A percentile compares a stretch with the other conserved stretches of the same genome.
Evolutionary conservation across 768 basidiomycete genomes (phyloP).

Genomic region (Mrakia frigida): DNA sequence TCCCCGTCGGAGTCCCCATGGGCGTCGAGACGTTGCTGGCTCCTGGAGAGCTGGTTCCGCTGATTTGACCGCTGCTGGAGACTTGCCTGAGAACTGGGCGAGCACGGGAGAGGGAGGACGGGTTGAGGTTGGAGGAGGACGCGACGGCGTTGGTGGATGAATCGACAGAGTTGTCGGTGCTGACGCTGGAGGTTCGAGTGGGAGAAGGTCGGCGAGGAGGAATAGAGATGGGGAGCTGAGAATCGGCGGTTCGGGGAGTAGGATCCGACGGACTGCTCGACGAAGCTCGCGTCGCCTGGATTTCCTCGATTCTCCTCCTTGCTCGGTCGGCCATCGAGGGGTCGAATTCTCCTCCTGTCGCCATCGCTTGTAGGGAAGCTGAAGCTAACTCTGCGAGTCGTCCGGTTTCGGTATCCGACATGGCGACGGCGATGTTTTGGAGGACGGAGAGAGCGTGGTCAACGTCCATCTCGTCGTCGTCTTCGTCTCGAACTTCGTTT

Average conservation of each 20-base stretch:
- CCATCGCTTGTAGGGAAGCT: constrained; percentile 14
- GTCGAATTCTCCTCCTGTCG: not conserved
- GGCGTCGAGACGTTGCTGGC: constrained; percentile 42
- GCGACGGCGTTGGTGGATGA: not conserved
- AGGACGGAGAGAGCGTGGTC: constrained; percentile 25
- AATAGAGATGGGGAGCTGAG: not conserved
- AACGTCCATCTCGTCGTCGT: constrained; percentile 34
- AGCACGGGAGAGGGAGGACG: not conserved
- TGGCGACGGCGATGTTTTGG: not conserved
- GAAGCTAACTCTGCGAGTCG: constrained; percentile 23
- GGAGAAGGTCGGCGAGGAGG: constrained; percentile 12
- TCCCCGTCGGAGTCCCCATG: constrained; percentile 40
- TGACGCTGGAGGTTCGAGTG: constrained; percentile 1
- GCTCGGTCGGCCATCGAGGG: not conserved
- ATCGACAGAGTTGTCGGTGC: constrained; percentile 16
- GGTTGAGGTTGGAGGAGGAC: not conserved
- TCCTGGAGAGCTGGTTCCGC: constrained; percentile 36
- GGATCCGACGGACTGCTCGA: constrained; percentile 1
- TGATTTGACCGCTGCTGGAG: constrained; percentile 24
- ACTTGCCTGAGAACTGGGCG: not conserved
- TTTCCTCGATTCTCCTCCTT: not conserved
- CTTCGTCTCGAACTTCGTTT: constrained; percentile 22
- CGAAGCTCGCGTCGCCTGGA: not conserved
- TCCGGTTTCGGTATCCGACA: constrained; percentile 27
- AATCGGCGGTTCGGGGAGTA: not conserved